A percentile compares a stretch with the other conserved stretches of the same genome.
Conservation (phyloP, 371 early-diverging fungal species). For the Fennellomyces sp. region DNA sequence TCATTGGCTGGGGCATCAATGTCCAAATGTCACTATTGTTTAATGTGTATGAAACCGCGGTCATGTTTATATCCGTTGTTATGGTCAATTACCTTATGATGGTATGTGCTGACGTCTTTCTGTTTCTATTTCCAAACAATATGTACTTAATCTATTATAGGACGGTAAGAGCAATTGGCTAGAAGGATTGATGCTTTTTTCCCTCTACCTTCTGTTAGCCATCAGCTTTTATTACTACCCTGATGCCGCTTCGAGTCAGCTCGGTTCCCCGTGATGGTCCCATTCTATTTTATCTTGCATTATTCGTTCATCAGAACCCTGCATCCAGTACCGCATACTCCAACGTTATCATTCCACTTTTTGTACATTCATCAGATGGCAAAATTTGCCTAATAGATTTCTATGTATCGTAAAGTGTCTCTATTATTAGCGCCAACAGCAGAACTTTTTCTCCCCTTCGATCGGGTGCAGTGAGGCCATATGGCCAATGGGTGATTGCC, state of each 20-base stretch:
- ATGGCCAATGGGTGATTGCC: no score
- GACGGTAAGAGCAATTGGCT: conserved; percentile 84
- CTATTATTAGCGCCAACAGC: no score
- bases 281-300: no score
- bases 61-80: conserved; percentile 82
- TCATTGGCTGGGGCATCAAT: conserved; percentile 86
- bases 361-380: no score
- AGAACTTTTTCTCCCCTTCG: no score
- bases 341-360: no score
- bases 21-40: conserved; percentile 81
- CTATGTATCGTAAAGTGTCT: no score
- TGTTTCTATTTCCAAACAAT: no score
- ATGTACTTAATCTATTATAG: conserved; percentile 20
- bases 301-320: no score
- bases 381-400: no score
- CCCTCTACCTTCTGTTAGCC: conserved; percentile 75
- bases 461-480: no score
- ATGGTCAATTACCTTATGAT: conserved; percentile 82
- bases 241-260: conserved; percentile 18
- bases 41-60: conserved; percentile 78
- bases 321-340: no score
- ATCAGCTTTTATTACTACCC: conserved; percentile 79
- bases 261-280: not conserved
- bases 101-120: conserved; percentile 14
- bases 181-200: conserved; percentile 82